Conservation (phyloP, 495 filamentous ascomycete species). For the Lophiotrema nucula region DNA sequence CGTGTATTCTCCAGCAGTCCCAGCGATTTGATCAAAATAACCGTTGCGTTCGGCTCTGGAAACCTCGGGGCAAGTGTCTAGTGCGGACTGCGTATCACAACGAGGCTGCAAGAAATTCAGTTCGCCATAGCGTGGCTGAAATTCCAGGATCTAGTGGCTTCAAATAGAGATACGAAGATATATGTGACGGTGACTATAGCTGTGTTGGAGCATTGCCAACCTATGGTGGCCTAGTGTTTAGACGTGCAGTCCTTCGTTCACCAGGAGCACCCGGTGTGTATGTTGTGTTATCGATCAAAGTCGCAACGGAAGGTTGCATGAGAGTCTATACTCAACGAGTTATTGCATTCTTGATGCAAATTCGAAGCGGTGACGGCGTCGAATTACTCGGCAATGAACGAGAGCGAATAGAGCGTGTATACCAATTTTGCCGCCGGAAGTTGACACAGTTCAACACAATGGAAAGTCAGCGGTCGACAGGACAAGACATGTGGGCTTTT, state of each 20-base stretch:
- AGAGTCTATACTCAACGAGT: constrained; percentile 3
- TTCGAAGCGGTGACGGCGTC: background rate
- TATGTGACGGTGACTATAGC: background rate
- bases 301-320: too few species aligned
- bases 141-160: too few species aligned
- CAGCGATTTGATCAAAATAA: too few species aligned
- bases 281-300: too few species aligned
- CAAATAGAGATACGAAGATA: background rate
- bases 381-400: constrained; percentile 1
- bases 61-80: too few species aligned
- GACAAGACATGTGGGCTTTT: too few species aligned
- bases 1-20: too few species aligned
- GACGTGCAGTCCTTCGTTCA: background rate
- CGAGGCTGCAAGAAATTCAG: too few species aligned
- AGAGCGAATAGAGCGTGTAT: background rate
- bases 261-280: background rate
- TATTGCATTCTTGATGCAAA: constrained; percentile 12
- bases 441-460: constrained; percentile 9
- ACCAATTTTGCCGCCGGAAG: constrained; percentile 6
- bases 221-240: background rate
- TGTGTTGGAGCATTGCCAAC: constrained; percentile 9
- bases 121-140: too few species aligned
- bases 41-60: too few species aligned
- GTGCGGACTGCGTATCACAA: too few species aligned
- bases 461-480: background rate